Evolutionary conservation across 768 basidiomycete genomes (phyloP).

Genomic region (Psilocybe cyanescens): DNA sequence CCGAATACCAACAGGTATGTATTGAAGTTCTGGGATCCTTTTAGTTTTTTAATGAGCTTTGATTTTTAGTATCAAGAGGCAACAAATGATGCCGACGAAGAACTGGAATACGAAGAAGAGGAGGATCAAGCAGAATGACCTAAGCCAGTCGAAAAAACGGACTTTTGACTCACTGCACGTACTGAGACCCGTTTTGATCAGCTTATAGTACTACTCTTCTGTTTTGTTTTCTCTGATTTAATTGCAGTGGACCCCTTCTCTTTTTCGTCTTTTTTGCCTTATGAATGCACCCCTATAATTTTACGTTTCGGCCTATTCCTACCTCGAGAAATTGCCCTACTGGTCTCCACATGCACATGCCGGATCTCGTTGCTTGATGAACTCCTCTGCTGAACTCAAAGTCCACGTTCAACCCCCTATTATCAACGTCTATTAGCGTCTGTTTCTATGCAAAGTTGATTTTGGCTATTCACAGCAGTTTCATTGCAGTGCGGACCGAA

Average conservation of each 20-base stretch:
- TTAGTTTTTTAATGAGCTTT: not conserved
- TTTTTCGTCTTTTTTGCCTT: too few relatives aligned
- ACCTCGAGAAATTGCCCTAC: too few relatives aligned
- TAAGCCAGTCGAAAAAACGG: not conserved
- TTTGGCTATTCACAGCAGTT: not conserved
- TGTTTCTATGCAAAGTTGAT: not conserved
- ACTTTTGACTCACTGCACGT: not conserved
- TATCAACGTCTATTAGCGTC: not conserved
- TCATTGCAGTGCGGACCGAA: not conserved
- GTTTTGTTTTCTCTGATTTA: too few relatives aligned
- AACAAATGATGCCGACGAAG: constrained; percentile 26
- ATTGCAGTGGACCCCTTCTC: too few relatives aligned
- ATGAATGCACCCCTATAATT: too few relatives aligned
- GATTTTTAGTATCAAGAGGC: constrained; percentile 38
- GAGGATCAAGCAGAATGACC: constrained; percentile 15
- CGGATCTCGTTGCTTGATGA: too few relatives aligned
- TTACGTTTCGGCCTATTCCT: too few relatives aligned
- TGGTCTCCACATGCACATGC: too few relatives aligned
- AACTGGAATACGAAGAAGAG: constrained; percentile 26
- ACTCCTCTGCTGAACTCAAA: too few relatives aligned
- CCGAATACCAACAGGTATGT: constrained; percentile 87
- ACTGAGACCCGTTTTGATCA: not conserved
- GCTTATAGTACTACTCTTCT: not conserved
- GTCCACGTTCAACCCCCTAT: not conserved
- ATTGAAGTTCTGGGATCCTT: not conserved